These are phyloP conservation scores for Podaxis rugospora DNA, from an alignment of 768 basidiomycete species.

Conservation along the genomic window DNA sequence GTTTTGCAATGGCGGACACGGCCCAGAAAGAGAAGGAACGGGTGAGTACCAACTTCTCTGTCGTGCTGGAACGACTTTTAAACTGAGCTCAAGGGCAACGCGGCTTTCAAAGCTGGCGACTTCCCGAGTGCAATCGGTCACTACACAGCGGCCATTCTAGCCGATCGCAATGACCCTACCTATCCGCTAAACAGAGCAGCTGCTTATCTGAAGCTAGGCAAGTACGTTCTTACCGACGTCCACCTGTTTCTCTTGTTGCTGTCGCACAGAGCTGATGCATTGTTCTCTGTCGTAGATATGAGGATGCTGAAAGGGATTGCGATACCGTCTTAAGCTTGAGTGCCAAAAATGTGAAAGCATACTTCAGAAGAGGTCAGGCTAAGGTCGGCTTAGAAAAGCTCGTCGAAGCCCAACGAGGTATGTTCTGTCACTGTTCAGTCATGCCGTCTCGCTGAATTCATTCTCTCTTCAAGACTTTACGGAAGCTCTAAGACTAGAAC, in stretches of 20 bases:
- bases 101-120: slow-evolving; percentile 78
- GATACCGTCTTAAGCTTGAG: slow-evolving; percentile 54
- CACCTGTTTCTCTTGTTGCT: neutral
- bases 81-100: slow-evolving; percentile 62
- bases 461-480: slow-evolving; percentile 49
- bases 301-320: slow-evolving; percentile 83
- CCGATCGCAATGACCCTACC: slow-evolving; percentile 67
- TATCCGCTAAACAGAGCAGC: slow-evolving; percentile 86
- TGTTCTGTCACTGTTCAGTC: slow-evolving; percentile 13
- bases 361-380: slow-evolving; percentile 78
- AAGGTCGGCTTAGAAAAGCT: slow-evolving; percentile 49
- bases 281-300: slow-evolving; percentile 40
- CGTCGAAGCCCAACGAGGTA: slow-evolving; percentile 61
- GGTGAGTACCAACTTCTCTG: slow-evolving; percentile 16
- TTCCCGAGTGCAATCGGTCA: slow-evolving; percentile 79
- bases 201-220: slow-evolving; percentile 91
- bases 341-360: slow-evolving; percentile 66
- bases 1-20: slow-evolving; percentile 13
- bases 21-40: slow-evolving; percentile 35
- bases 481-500: slow-evolving; percentile 55
- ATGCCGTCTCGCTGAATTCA: neutral
- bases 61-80: neutral
- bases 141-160: slow-evolving; percentile 77
- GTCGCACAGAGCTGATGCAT: slow-evolving; percentile 3
- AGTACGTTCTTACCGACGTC: slow-evolving; percentile 55